Evolutionary conservation across 2,329 filamentous ascomycete genomes (phyloP), one percentile per base, ranked within the genome.

Genomic region (Phialophora chinensis): DNA sequence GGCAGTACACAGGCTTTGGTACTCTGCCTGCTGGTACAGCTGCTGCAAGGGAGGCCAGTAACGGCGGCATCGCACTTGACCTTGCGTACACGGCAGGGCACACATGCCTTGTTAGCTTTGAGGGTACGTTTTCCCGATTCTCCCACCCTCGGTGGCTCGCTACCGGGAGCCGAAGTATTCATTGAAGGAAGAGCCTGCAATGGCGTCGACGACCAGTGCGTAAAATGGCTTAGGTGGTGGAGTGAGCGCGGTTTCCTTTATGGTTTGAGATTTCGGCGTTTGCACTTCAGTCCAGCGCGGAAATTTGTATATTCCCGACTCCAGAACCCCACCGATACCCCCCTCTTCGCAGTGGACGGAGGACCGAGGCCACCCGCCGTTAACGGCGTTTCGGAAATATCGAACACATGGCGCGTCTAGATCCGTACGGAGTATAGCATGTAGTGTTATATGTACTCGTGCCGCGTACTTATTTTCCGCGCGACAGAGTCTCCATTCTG

Each of bases 11-110:
- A 72, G 35, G 66, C 71, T 55, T 69, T 57, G 55, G 68, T 62
- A 69, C 69, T 70, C 60, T 71, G 60, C 61, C 68, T 70, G 66
- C 66, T 71, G 60, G 65, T 70, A 66, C 71, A 73, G 66, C 67
- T 69, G 61, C 71, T 72, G 64, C 71, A 73, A 56, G 71, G 71
- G 54, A 71, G 67, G 53, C 71, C 71, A 64, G 66, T 67, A 65
- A 67, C 63, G 49, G 69, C 69, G 59, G 69, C 71, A 70, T 72
- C 66, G 69, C 71, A 73, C 66, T 71, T 71, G 62, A 73, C 66
- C 69, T 73, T 73, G 63, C 71, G 71, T 58, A 38, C 54, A 63
- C 68, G 65, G 60, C 71, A 73, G 62, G 65, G 69, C 69, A 67
- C 56, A 66, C 71, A 73, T 60, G 71, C 71, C 66, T 72, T 73